Conservation (phyloP, 805 yeast species). For the Candida yuanshanica region DNA sequence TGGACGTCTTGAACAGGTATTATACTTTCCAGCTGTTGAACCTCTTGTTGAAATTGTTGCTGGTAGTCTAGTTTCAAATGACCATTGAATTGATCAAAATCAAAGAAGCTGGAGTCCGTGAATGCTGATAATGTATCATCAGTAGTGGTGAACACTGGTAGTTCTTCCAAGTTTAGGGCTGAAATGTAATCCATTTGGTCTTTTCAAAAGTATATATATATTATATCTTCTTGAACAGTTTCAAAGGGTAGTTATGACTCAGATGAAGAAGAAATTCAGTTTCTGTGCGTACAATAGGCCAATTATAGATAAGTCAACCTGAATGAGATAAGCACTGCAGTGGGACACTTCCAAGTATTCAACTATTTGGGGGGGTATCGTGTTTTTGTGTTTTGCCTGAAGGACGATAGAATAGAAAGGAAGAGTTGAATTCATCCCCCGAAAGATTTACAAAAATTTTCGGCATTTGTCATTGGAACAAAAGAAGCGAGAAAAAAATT, state of each 20-base stretch:
- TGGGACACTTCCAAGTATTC: too few relatives aligned
- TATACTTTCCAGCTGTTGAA: neutral
- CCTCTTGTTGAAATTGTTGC: slow-evolving; percentile 3
- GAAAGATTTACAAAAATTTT: neutral
- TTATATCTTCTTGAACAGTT: too few relatives aligned
- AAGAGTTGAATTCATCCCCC: neutral
- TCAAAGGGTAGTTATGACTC: too few relatives aligned
- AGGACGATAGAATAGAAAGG: too few relatives aligned
- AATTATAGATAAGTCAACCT: neutral
- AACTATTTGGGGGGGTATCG: too few relatives aligned
- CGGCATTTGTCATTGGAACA: neutral
- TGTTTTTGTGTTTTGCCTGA: too few relatives aligned
- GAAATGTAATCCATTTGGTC: slow-evolving; percentile 9
- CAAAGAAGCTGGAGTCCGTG: slow-evolving; percentile 19
- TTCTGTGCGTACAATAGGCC: too few relatives aligned
- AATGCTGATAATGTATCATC: slow-evolving; percentile 12
- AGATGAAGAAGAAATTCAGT: too few relatives aligned
- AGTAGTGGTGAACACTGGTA: slow-evolving; percentile 1
- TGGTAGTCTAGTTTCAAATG: slow-evolving; percentile 5
- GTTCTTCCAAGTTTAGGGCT: slow-evolving; percentile 14
- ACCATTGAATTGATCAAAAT: slow-evolving; percentile 19
- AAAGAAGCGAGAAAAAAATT: neutral
- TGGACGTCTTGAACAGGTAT: neutral
- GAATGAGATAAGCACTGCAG: too few relatives aligned
- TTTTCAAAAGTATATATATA: too few relatives aligned